These are phyloP conservation scores for Cladosporium sp. DNA, from an alignment of 2,329 filamentous ascomycete species.

Conservation along the genomic window DNA sequence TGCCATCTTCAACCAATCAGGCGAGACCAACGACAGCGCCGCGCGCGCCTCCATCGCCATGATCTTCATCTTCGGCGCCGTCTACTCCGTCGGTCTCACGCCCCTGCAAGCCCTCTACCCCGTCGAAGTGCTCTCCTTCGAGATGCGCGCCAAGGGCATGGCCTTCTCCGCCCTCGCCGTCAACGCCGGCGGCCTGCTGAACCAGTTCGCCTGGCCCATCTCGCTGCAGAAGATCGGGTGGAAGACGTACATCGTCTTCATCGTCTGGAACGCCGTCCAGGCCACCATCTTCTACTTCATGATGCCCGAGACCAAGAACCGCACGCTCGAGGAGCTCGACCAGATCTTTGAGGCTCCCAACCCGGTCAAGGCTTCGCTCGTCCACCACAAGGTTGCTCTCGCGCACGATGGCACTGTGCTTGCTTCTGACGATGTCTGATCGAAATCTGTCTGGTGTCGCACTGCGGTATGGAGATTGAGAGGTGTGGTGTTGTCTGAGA, in stretches of 20 bases:
- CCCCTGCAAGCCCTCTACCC: constrained; percentile 34
- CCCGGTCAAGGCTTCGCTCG: constrained; percentile 33
- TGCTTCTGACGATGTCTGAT: constrained; percentile 20
- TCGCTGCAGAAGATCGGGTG: constrained; percentile 22
- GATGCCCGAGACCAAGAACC: constrained; percentile 37
- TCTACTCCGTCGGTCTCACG: constrained; percentile 31
- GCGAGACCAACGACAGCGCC: constrained; percentile 20
- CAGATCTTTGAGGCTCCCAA: constrained; percentile 37
- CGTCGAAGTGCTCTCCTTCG: constrained; percentile 43
- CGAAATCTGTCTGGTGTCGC: not conserved
- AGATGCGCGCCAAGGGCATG: constrained; percentile 41
- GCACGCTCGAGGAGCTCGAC: constrained; percentile 42
- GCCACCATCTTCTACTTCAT: constrained; percentile 29
- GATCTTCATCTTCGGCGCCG: constrained; percentile 29
- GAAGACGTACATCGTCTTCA: constrained; percentile 27
- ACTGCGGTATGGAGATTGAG: too few species aligned
- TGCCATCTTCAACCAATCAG: constrained; percentile 20
- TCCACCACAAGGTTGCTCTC: constrained; percentile 21
- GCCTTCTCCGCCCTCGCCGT: constrained; percentile 40
- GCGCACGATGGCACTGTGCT: constrained; percentile 19
- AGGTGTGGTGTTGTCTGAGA: too few species aligned
- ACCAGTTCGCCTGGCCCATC: constrained; percentile 29
- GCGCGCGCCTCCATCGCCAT: constrained; percentile 29
- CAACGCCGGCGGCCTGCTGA: constrained; percentile 39
- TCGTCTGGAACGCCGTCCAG: constrained; percentile 30